Conservation (phyloP, 2,329 filamentous ascomycete species). For the Davidsoniella neocaledoniae region DNA sequence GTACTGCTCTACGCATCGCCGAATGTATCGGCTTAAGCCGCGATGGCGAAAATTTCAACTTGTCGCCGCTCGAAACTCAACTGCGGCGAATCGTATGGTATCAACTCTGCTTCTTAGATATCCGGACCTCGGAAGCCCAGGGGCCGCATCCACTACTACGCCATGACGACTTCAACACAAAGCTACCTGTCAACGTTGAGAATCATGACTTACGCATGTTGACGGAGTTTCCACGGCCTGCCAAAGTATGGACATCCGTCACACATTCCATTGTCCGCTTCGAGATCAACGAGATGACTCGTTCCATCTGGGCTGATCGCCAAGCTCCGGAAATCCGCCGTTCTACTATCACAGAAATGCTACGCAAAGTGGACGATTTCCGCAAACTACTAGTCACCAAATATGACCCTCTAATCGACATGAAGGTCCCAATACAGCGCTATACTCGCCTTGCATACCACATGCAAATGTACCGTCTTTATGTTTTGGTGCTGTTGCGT, state of each 20-base stretch:
- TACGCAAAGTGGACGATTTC: constrained; percentile 55
- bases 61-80: constrained; percentile 52
- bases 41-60: constrained; percentile 49
- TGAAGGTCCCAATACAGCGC: constrained; percentile 41
- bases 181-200: constrained; percentile 53
- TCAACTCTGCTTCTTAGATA: constrained; percentile 60
- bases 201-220: constrained; percentile 41
- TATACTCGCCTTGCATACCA: constrained; percentile 48
- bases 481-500: constrained; percentile 51
- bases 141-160: constrained; percentile 55
- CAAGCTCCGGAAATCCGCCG: constrained; percentile 44
- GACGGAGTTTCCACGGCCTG: constrained; percentile 20
- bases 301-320: constrained; percentile 52
- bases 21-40: constrained; percentile 65
- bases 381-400: constrained; percentile 45
- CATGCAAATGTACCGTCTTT: constrained; percentile 43
- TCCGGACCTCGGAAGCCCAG: constrained; percentile 57
- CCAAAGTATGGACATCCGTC: constrained; percentile 46
- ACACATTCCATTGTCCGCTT: constrained; percentile 53
- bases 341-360: constrained; percentile 43
- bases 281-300: constrained; percentile 57
- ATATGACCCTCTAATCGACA: constrained; percentile 47
- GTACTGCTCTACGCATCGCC: constrained; percentile 54
- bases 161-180: constrained; percentile 60
- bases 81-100: constrained; percentile 60